Evolutionary conservation across 768 basidiomycete species (phyloP).

Genomic region (Crucibulum laeve): DNA sequence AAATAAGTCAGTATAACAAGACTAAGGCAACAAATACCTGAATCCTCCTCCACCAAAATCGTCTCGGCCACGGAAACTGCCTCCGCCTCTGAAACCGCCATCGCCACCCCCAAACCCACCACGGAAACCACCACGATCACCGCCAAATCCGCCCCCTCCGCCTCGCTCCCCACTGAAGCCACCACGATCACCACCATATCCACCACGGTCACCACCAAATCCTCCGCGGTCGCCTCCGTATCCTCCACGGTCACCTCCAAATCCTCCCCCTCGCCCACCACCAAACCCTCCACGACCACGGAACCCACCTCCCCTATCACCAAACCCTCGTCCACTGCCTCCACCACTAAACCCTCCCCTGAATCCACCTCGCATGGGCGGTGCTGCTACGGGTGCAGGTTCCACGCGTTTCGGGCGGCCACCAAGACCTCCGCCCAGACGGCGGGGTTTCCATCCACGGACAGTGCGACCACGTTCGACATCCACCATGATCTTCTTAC

Average conservation of each 20-base stretch:
- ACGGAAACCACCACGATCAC: no score
- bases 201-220: no score
- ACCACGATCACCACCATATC: no score
- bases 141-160: no score
- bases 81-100: conserved; percentile 34
- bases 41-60: conserved; percentile 43
- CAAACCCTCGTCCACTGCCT: conserved; percentile 28
- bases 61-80: conserved; percentile 36
- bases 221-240: no score
- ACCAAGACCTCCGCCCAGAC: conserved; percentile 98
- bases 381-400: conserved; percentile 25
- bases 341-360: conserved; percentile 18
- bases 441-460: conserved; percentile 96
- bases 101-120: conserved; percentile 24
- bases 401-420: conserved; percentile 86
- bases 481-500: conserved; percentile 94
- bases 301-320: conserved; percentile 37
- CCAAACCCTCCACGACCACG: conserved; percentile 32
- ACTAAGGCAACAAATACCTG: conserved; percentile 31
- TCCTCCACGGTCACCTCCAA: conserved; percentile 29
- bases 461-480: conserved; percentile 98
- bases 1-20: conserved; percentile 1
- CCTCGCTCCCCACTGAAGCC: no score
- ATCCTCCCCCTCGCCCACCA: conserved; percentile 37
- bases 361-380: conserved; percentile 25